Percentiles rank a stretch among this genome's conserved stretches.
phyloP scores from a whole-genome alignment of 176 grass and related monocot species.

The Dendrocalamus sinicus region DNA sequence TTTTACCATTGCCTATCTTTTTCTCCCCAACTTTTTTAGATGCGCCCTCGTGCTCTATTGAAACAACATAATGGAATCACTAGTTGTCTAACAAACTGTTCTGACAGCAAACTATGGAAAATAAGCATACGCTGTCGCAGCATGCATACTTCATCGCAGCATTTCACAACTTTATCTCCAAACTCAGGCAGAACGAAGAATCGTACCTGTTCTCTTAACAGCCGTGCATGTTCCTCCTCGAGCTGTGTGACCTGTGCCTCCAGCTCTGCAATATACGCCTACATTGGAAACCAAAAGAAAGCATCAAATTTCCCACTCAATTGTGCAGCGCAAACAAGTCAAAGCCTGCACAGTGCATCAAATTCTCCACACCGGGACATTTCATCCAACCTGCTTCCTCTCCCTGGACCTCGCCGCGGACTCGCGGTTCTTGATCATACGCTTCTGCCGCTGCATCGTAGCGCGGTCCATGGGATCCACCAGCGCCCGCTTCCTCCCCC shows the following conservation, averaged over 20 bases:
- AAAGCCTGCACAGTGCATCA: background rate
- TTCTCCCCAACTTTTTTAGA: background rate
- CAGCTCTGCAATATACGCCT: constrained; percentile 91
- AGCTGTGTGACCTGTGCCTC: constrained; percentile 82
- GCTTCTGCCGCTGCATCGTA: constrained; percentile 82
- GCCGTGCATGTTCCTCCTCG: constrained; percentile 80
- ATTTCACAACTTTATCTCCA: background rate
- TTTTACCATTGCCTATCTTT: background rate
- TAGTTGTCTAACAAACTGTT: background rate
- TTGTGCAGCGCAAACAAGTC: background rate
- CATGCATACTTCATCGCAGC: background rate
- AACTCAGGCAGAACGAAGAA: constrained; percentile 10
- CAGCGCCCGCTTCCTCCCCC: constrained; percentile 64
- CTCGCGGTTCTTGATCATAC: constrained; percentile 99
- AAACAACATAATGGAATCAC: background rate
- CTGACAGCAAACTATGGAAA: background rate
- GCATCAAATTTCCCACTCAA: background rate
- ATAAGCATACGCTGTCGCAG: background rate
- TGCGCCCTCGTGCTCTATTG: background rate
- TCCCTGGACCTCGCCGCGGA: constrained; percentile 96
- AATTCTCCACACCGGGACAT: background rate
- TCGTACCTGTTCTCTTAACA: constrained; percentile 66
- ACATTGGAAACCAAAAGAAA: constrained; percentile 21
- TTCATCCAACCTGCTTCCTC: constrained; percentile 73
- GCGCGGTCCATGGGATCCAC: constrained; percentile 78